Evolutionary conservation across 1,284 basidiomycete species (phyloP).

Genomic region (Mycena citricolor): DNA sequence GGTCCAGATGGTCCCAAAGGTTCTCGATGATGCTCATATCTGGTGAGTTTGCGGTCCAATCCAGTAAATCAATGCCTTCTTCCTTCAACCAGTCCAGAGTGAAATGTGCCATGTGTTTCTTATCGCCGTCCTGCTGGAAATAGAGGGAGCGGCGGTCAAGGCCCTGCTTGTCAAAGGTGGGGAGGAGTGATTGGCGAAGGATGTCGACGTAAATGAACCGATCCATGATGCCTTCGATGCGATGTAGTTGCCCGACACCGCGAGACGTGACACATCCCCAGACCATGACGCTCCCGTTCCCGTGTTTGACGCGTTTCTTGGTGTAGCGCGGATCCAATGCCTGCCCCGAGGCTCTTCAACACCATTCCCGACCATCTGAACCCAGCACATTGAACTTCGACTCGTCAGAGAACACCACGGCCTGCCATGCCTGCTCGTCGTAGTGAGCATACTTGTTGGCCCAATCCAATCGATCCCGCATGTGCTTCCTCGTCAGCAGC

Average conservation of each 20-base stretch:
- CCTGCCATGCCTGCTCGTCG: constrained; percentile 24
- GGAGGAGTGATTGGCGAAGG: constrained; percentile 28
- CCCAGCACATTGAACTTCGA: constrained; percentile 29
- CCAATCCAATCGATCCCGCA: constrained; percentile 10
- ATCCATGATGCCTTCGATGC: constrained; percentile 30
- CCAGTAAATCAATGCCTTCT: constrained; percentile 27
- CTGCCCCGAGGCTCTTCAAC: constrained; percentile 24
- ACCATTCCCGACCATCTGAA: constrained; percentile 28
- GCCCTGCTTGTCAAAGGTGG: constrained; percentile 26
- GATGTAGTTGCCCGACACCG: constrained; percentile 27
- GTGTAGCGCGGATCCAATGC: constrained; percentile 19
- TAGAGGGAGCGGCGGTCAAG: constrained; percentile 2
- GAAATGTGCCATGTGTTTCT: constrained; percentile 29
- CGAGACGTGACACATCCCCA: constrained; percentile 32
- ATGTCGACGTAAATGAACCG: constrained; percentile 27
- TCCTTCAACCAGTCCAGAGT: constrained; percentile 28
- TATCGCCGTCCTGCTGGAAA: constrained; percentile 36
- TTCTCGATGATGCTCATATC: constrained; percentile 36
- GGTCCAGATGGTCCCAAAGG: constrained; percentile 30
- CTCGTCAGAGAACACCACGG: constrained; percentile 28
- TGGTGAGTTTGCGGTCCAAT: constrained; percentile 31
- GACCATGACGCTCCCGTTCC: constrained; percentile 31
- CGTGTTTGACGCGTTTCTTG: constrained; percentile 23
- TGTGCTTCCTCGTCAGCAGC: constrained; percentile 1
- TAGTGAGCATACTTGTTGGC: constrained; percentile 17